Percentiles rank a stretch among this genome's conserved stretches.
These are phyloP conservation scores for Nephelium lappaceum DNA, from an alignment of 345 rosid genomes.

Conservation along the genomic window DNA sequence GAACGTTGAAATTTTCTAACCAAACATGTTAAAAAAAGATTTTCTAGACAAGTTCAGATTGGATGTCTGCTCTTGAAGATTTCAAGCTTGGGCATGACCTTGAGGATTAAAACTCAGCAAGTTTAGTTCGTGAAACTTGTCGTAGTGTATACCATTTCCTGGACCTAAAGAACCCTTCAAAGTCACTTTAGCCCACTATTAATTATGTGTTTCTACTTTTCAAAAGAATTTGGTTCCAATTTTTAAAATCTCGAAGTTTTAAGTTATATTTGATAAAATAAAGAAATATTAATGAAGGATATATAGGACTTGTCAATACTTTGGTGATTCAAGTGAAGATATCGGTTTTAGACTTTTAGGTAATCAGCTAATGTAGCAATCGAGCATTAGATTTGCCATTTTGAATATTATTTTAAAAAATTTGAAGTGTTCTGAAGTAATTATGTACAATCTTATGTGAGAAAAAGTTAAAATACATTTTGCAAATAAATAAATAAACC, in stretches of 20 bases:
- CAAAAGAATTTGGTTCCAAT: no score
- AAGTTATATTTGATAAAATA: no score
- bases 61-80: constrained; percentile 7
- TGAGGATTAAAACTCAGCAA: neutral
- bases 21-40: neutral
- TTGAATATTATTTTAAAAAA: neutral
- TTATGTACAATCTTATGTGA: no score
- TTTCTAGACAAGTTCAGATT: neutral
- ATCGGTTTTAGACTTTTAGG: no score
- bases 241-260: no score
- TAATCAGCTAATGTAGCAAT: neutral
- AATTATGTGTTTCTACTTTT: no score
- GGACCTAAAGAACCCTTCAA: no score
- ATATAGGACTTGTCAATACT: no score
- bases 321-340: no score
- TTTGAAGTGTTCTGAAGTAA: neutral
- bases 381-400: neutral
- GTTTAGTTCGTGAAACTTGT: neutral
- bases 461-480: neutral
- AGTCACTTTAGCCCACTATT: no score
- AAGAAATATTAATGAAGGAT: neutral
- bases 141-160: no score
- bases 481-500: no score
- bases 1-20: constrained; percentile 2
- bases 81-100: neutral